Conservation (phyloP, 371 early-diverging fungal genomes). For the Rhizopus delemar region DNA sequence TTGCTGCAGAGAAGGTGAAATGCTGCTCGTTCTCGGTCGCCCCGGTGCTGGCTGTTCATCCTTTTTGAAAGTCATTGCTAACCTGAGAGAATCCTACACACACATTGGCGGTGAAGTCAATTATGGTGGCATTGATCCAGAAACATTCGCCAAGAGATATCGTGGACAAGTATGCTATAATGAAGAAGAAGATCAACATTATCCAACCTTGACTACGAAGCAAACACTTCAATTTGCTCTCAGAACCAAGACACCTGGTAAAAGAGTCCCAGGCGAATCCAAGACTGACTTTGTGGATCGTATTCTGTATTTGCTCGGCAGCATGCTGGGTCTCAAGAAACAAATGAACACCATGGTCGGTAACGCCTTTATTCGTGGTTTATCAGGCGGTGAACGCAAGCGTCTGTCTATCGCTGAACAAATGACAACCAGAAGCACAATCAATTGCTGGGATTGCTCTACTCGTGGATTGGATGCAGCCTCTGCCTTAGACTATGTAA, state of each 20-base stretch:
- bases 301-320: constrained; percentile 56
- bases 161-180: constrained; percentile 69
- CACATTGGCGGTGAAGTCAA: constrained; percentile 55
- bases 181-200: constrained; percentile 74
- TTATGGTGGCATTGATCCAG: constrained; percentile 63
- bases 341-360: constrained; percentile 82
- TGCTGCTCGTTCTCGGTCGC: constrained; percentile 74
- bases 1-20: constrained; percentile 65
- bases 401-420: constrained; percentile 86
- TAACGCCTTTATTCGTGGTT: constrained; percentile 77
- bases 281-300: constrained; percentile 45
- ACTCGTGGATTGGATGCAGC: constrained; percentile 90
- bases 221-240: constrained; percentile 69
- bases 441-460: constrained; percentile 85
- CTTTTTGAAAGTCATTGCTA: constrained; percentile 64
- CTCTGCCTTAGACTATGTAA: constrained; percentile 81
- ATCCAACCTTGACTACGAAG: constrained; percentile 67
- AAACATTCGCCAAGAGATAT: constrained; percentile 53
- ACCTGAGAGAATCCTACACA: constrained; percentile 60
- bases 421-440: constrained; percentile 71
- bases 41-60: constrained; percentile 76
- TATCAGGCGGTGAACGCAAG: constrained; percentile 88
- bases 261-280: constrained; percentile 46
- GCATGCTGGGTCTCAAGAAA: constrained; percentile 72
- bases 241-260: constrained; percentile 64